Percentiles rank a stretch among this genome's conserved stretches.
phyloP scores from a whole-genome alignment of 148 eudicot species.

The Nepenthes gracilis region DNA sequence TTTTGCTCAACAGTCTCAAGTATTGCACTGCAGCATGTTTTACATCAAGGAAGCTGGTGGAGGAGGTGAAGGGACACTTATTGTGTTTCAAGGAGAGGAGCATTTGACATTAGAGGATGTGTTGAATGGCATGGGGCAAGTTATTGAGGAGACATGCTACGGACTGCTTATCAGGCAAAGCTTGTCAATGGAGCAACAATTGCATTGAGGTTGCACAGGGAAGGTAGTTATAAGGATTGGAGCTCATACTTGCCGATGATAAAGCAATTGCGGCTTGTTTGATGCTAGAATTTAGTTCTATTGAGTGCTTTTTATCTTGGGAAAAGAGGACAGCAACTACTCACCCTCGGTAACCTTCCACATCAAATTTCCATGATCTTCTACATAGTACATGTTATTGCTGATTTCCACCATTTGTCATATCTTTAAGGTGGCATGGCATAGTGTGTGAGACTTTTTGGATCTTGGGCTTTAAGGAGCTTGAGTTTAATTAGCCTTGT shows the following conservation, averaged over 20 bases:
- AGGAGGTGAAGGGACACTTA: constrained; percentile 65
- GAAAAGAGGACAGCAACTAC: constrained; percentile 92
- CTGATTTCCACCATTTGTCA: background rate
- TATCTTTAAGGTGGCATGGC: no score
- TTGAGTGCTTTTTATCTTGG: constrained; percentile 94
- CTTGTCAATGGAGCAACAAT: constrained; percentile 82
- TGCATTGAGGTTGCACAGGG: constrained; percentile 82
- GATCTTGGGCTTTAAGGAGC: no score
- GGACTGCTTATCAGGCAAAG: constrained; percentile 92
- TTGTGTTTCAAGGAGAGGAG: constrained; percentile 86
- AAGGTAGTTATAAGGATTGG: constrained; percentile 84
- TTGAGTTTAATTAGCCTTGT: no score
- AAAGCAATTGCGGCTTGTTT: constrained; percentile 66
- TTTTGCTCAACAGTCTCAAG: no score
- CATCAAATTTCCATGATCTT: constrained; percentile 61
- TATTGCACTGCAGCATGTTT: no score
- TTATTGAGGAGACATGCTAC: constrained; percentile 88
- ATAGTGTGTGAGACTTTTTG: no score
- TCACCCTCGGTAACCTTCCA: constrained; percentile 71
- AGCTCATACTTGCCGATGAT: constrained; percentile 71
- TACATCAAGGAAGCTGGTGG: constrained; percentile 10
- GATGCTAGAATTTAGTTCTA: constrained; percentile 83
- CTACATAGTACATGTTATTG: constrained; percentile 49
- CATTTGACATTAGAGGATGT: constrained; percentile 84
- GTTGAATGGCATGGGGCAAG: constrained; percentile 90